Base-by-base conservation (phyloP, 129 eudicot genomes). In the Centrapalus pauciflorus region DNA sequence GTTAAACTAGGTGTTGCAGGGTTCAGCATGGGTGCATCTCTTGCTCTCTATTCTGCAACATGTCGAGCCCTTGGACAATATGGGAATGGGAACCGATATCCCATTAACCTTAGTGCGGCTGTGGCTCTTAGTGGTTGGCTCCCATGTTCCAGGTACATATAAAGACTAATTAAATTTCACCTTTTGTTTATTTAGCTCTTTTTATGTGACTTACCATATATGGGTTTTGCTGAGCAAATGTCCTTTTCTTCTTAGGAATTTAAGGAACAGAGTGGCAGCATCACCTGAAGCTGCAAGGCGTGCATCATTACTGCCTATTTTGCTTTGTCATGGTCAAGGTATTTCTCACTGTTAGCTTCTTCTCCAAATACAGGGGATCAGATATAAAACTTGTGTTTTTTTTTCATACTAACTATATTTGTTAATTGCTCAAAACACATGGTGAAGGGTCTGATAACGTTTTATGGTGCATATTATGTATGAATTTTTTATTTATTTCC, bases 291-390 rank as follows among this genome's bases (percentile, higher is more conserved):
- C 95, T 61, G 69, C 35, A 25, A 79, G 71, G 30, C 91, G 82
- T 72, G 97, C 97, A 56, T 64, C 95, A 61, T 69, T 87, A 57
- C 75, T 90, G 68, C 91, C 90, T 43, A 76, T 86, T 68, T 84
- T 90, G 66, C 89, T 90, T 50, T 86, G 91, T 76, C 97, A 90
- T 72, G 97, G 97, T 56, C 79, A 70, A 79, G 95, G 95, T 90
- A 90, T 54, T 67, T 46, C n/a, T n/a, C n/a, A n/a, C n/a, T n/a
- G n/a, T n/a, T n/a, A n/a, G n/a, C n/a, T n/a, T n/a, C n/a, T n/a
- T n/a, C n/a, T n/a, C n/a, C n/a, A n/a, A n/a, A n/a, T n/a, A n/a
- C n/a, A n/a, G n/a, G n/a, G n/a, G n/a, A n/a, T n/a, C n/a, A n/a
- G n/a, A n/a, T n/a, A n/a, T n/a, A n/a, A n/a, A n/a, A n/a, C n/a